Conservation (phyloP, 495 filamentous ascomycete species). For the Talaromyces proteolyticus region DNA sequence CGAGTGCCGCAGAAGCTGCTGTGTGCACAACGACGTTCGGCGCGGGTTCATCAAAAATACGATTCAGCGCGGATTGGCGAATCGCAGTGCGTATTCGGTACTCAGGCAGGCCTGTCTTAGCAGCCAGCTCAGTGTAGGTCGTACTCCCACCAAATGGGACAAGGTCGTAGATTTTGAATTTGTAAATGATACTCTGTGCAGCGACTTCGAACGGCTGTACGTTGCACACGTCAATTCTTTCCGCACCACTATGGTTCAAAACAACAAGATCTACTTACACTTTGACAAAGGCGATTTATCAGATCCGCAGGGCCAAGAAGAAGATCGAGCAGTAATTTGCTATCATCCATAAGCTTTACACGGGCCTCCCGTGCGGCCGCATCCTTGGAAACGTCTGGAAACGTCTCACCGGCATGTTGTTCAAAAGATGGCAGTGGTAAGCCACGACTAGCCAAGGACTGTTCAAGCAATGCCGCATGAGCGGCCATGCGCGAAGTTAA, state of each 20-base stretch:
- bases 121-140: conserved; percentile 19
- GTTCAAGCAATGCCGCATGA: neutral
- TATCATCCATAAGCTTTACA: neutral
- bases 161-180: conserved; percentile 18
- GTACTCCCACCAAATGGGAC: conserved; percentile 18
- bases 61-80: conserved; percentile 28
- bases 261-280: neutral
- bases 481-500: neutral
- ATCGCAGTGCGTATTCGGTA: conserved; percentile 15
- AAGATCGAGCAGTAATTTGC: neutral
- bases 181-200: conserved; percentile 1
- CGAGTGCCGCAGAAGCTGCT: conserved; percentile 19
- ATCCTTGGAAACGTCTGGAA: neutral
- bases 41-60: conserved; percentile 18
- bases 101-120: conserved; percentile 14
- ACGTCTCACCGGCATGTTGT: neutral
- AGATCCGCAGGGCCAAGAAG: neutral
- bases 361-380: neutral
- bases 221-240: neutral
- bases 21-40: conserved; percentile 16
- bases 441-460: neutral
- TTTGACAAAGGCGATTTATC: neutral
- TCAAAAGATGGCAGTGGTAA: neutral
- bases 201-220: neutral
- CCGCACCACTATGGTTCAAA: too few relatives aligned